A percentile compares a stretch with the other conserved stretches of the same genome.
Evolutionary conservation across 202 grass and related monocot species (phyloP).

Genomic region (Cymbopogon flexuosus): DNA sequence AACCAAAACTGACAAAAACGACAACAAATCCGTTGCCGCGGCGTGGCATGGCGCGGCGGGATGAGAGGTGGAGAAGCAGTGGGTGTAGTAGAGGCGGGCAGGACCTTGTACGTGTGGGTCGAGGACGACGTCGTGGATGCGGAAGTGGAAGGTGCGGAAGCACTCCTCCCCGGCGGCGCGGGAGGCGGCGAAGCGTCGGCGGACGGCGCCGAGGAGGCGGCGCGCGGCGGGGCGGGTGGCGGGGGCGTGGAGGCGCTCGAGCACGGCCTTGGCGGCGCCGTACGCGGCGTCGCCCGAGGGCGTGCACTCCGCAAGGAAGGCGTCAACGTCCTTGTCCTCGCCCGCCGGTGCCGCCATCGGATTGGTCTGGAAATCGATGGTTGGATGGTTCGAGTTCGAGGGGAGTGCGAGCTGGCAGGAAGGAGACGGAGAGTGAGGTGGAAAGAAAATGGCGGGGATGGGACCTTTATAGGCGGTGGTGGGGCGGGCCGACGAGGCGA

Average conservation of each 20-base stretch:
- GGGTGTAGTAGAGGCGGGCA: neutral
- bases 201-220: constrained; percentile 63
- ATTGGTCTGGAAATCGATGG: neutral
- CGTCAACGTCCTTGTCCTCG: constrained; percentile 38
- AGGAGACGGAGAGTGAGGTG: neutral
- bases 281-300: constrained; percentile 77
- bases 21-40: neutral
- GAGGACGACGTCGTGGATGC: constrained; percentile 79
- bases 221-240: constrained; percentile 59
- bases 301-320: constrained; percentile 65
- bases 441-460: neutral
- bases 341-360: constrained; percentile 31
- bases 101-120: constrained; percentile 43
- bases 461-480: neutral
- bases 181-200: constrained; percentile 49
- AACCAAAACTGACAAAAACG: neutral
- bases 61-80: neutral
- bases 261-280: constrained; percentile 62
- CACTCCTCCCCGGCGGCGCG: constrained; percentile 39
- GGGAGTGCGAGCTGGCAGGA: neutral
- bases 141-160: constrained; percentile 82
- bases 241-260: constrained; percentile 57
- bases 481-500: neutral
- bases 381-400: neutral
- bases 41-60: too few relatives aligned